Evolutionary conservation across 2,329 filamentous ascomycete species (phyloP), one percentile per base, ranked within the genome.

Genomic region (Spiromastix sp.): DNA sequence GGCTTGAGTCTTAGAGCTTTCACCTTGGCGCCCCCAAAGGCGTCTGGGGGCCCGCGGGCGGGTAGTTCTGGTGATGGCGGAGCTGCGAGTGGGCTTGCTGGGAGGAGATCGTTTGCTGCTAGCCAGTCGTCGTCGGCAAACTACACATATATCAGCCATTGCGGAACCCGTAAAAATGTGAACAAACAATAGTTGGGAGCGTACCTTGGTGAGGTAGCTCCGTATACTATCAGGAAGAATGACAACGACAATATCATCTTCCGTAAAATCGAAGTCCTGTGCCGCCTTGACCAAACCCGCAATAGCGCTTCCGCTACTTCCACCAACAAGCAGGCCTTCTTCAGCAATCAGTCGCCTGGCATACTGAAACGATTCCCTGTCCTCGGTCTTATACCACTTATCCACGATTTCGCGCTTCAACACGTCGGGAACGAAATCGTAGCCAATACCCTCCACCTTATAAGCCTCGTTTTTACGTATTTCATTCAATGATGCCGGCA

Each of bases 111-210:
- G 64, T 98, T 98, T 44, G 91, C 91, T 9, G 86, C 87, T 37
- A 98, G 79, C 93, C 91, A 98, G 67, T 96, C 91, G 56, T 98
- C 93, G 57, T 98, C 91, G 46, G 86, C 86, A 57, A 98, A 98
- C 74, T 73, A 42, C 1, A 13, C 8, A n/a, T 6, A 7, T 13
- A 34, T 16, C 2, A 30, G 35, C 49, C 29, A 49, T 48, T 32
- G 39, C 17, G 12, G 18, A 24, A 18, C 20, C 15, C 19, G 30
- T 16, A 29, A 30, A 9, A 8, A 9, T 8, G 4, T 26, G n/a
- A 16, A 20, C 12, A 20, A 6, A 35, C n/a, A 9, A 17, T 21
- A 26, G n/a, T 7, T 18, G 9, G 12, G 24, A 21, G 17, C 26
- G 34, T 55, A 72, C 70, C 61, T 98, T 98, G 66, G 82, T 89